Evolutionary conservation across 2,329 filamentous ascomycete species (phyloP).

Genomic region (Cadophora malorum): DNA sequence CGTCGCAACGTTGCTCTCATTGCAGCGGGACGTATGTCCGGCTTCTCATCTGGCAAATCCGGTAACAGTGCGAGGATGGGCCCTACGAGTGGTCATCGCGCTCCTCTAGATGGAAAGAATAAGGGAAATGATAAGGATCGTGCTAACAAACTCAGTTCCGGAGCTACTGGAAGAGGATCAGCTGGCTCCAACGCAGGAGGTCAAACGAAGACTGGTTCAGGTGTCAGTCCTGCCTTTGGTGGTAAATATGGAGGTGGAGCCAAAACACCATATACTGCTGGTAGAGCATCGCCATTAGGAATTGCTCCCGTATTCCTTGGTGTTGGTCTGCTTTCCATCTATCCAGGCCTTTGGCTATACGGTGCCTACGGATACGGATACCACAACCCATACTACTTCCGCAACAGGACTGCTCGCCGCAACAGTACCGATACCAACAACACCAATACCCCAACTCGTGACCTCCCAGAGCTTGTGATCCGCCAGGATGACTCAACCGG

Average conservation of each 20-base stretch:
- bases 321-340: constrained; percentile 50
- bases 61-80: not conserved
- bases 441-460: constrained; percentile 50
- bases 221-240: constrained; percentile 62
- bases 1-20: not conserved
- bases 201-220: constrained; percentile 62
- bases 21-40: too few species aligned
- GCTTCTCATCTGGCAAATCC: not conserved
- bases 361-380: constrained; percentile 68
- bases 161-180: constrained; percentile 36
- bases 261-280: constrained; percentile 63
- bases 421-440: constrained; percentile 38
- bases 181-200: constrained; percentile 52
- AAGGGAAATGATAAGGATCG: constrained; percentile 11
- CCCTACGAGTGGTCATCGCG: constrained; percentile 12
- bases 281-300: constrained; percentile 54
- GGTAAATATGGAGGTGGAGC: constrained; percentile 74
- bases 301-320: constrained; percentile 61
- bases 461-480: constrained; percentile 43
- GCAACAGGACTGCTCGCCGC: constrained; percentile 49
- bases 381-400: constrained; percentile 60
- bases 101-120: constrained; percentile 6
- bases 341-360: constrained; percentile 67
- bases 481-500: constrained; percentile 40
- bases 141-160: constrained; percentile 29